Evolutionary conservation across 1,139 yeast species (phyloP).

Genomic region (Candida tropicalis): DNA sequence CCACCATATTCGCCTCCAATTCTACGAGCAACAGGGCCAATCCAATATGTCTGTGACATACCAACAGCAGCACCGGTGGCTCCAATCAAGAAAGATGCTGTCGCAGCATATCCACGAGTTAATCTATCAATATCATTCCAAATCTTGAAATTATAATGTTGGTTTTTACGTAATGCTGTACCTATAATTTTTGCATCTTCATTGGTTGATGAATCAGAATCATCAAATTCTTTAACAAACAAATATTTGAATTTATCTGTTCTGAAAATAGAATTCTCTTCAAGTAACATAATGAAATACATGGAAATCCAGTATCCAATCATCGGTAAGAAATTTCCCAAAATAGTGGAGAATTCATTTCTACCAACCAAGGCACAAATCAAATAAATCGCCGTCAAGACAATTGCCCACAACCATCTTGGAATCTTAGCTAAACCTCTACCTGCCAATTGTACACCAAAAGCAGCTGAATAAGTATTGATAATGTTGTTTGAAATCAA

Average conservation of each 20-base stretch:
- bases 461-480: slow-evolving; percentile 83
- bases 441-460: slow-evolving; percentile 75
- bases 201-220: slow-evolving; percentile 5
- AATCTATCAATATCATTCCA: slow-evolving; percentile 63
- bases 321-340: slow-evolving; percentile 92
- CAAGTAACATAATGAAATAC: slow-evolving; percentile 69
- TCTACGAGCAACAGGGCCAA: slow-evolving; percentile 73
- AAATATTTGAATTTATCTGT: slow-evolving; percentile 49
- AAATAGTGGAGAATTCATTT: slow-evolving; percentile 69
- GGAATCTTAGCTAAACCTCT: slow-evolving; percentile 65
- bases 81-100: slow-evolving; percentile 60
- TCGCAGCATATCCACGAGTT: slow-evolving; percentile 68
- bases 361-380: slow-evolving; percentile 78
- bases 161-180: slow-evolving; percentile 21
- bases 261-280: slow-evolving; percentile 77
- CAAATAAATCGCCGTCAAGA: slow-evolving; percentile 65
- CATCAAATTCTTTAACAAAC: slow-evolving; percentile 54
- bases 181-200: neutral
- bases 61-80: slow-evolving; percentile 80
- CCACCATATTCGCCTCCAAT: slow-evolving; percentile 60
- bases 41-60: slow-evolving; percentile 78
- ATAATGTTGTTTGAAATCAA: slow-evolving; percentile 75
- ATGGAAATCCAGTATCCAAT: slow-evolving; percentile 92
- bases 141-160: slow-evolving; percentile 61
- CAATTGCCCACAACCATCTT: slow-evolving; percentile 76